Evolutionary conservation across 2,329 filamentous ascomycete species (phyloP).

Genomic region (Hymenoscyphus salicellus): DNA sequence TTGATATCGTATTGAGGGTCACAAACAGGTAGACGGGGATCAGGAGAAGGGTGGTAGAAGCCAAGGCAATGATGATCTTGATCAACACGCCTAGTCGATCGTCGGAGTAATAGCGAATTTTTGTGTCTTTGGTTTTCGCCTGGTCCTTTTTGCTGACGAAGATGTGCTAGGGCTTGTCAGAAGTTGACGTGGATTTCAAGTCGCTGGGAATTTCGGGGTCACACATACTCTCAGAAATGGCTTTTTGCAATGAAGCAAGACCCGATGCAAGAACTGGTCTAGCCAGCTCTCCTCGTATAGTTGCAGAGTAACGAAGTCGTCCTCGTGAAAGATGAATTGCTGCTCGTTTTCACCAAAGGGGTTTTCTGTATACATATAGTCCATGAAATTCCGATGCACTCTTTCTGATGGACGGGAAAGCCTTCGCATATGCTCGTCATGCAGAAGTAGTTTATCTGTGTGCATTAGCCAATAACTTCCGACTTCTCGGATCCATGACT

Average conservation of each 20-base stretch:
- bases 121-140: constrained; percentile 4
- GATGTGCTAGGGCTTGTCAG: constrained; percentile 1
- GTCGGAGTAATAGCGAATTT: constrained; percentile 14
- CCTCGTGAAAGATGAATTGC: constrained; percentile 13
- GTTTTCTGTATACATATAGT: constrained; percentile 11
- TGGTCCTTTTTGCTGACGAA: constrained; percentile 10
- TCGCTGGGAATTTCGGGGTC: not conserved
- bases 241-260: constrained; percentile 8
- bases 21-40: constrained; percentile 25
- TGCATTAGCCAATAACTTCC: not conserved
- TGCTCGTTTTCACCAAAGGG: constrained; percentile 7
- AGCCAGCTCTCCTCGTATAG: constrained; percentile 14
- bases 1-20: not conserved
- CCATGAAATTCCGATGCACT: constrained; percentile 13
- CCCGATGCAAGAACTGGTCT: constrained; percentile 9
- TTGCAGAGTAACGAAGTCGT: constrained; percentile 15
- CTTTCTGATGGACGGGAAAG: constrained; percentile 9
- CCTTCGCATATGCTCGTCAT: constrained; percentile 7
- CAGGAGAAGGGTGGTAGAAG: constrained; percentile 23
- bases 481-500: not conserved
- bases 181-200: not conserved
- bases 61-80: constrained; percentile 23
- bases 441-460: constrained; percentile 8
- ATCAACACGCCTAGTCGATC: not conserved
- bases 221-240: constrained; percentile 5